Evolutionary conservation across 108 stramenopile genomes (phyloP), one percentile per base, ranked within the genome.

Genomic region (Nitzschia sp.): DNA sequence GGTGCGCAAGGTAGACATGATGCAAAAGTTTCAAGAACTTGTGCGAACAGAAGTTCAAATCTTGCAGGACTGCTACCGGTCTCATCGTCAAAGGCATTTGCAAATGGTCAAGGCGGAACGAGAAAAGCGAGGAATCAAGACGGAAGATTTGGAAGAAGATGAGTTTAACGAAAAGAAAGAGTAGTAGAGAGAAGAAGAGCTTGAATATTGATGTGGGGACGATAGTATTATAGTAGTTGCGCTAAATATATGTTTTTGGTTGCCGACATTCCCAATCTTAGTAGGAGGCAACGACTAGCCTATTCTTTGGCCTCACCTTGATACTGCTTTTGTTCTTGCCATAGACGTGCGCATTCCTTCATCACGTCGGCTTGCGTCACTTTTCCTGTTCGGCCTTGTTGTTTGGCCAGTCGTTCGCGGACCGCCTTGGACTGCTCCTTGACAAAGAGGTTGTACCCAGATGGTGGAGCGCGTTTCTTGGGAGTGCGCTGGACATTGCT

Each of bases 301-400:
- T 42, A 42, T 42, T 42, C 38, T 13, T 42, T 42, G 13, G 38
- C 38, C n/a, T n/a, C n/a, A 42, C 13, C 9, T 42, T 45, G 21
- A 13, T 23, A 6, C 24, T 31, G 1, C 24, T 87, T 90, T 38
- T 77, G 62, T 34, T 46, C 68, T 11, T 75, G 67, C 90, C 93
- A 91, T 11, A 84, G 61, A 59, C 59, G 71, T 23, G 83, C 87
- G 71, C 86, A 83, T 69, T 91, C 89, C 56, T 85, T 90, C 93
- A 91, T 86, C 0, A 94, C 89, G 24, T 90, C 85, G 9, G 75
- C 58, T 66, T 91, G 88, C 26, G 85, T 59, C 1, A 89, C 28
- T 38, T 55, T 66, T 42, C 36, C 67, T 72, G 63, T 83, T 23
- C 56, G 46, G 18, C 36, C 66, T 42, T 71, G 59, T 5, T 63